A percentile compares a stretch with the other conserved stretches of the same genome.
Conservation (phyloP, 805 yeast genomes). For the Candida stauntonica region DNA sequence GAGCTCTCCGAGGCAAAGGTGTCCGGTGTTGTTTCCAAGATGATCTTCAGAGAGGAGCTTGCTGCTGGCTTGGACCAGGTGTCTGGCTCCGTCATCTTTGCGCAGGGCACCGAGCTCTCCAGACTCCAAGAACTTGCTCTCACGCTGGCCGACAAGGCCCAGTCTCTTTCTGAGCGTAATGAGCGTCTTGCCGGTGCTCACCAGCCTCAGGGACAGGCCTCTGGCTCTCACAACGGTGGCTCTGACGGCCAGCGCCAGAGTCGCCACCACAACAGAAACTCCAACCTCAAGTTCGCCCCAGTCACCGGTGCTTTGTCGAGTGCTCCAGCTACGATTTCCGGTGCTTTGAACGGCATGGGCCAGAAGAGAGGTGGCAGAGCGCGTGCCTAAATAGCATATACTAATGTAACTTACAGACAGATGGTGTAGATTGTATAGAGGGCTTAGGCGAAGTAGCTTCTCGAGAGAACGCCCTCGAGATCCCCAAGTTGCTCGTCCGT, state of each 20-base stretch:
- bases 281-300: conserved; percentile 29
- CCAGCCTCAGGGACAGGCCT: conserved; percentile 27
- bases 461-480: conserved; percentile 90
- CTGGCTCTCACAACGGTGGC: conserved; percentile 18
- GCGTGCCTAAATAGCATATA: conserved; percentile 16
- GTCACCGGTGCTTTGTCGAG: conserved; percentile 32
- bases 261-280: conserved; percentile 28
- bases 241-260: conserved; percentile 20
- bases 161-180: conserved; percentile 74
- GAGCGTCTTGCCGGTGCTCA: conserved; percentile 78
- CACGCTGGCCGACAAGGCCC: conserved; percentile 76
- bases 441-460: conserved; percentile 74
- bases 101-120: conserved; percentile 74
- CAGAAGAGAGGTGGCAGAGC: conserved; percentile 27
- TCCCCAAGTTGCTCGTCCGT: conserved; percentile 79
- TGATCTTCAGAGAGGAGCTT: conserved; percentile 76
- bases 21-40: conserved; percentile 59
- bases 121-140: conserved; percentile 85
- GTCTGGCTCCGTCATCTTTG: conserved; percentile 59
- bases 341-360: conserved; percentile 36
- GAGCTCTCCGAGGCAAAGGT: conserved; percentile 55
- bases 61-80: conserved; percentile 69
- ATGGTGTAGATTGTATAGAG: background rate
- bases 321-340: conserved; percentile 31
- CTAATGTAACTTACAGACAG: background rate